These are phyloP conservation scores for Rhizopus stolonifer DNA, from an alignment of 371 early-diverging fungal species.

Conservation along the genomic window DNA sequence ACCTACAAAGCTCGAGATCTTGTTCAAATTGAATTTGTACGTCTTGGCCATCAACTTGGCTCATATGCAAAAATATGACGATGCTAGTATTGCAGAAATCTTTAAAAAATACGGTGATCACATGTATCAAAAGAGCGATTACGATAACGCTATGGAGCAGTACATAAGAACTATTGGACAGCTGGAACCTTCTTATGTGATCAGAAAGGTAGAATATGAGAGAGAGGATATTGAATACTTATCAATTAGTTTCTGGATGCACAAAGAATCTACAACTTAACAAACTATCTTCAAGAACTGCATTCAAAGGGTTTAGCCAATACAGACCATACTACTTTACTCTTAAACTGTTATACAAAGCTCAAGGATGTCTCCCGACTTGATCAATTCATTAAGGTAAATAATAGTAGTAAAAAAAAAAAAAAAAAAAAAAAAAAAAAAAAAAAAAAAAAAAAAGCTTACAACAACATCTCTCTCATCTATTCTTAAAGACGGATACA, in stretches of 20 bases:
- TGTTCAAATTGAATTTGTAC: slow-evolving; percentile 87
- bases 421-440: not conserved
- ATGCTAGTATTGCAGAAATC: slow-evolving; percentile 81
- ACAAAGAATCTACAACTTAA: slow-evolving; percentile 86
- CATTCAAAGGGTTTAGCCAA: slow-evolving; percentile 85
- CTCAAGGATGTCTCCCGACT: slow-evolving; percentile 80
- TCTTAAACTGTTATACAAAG: slow-evolving; percentile 97
- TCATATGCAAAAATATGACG: slow-evolving; percentile 71
- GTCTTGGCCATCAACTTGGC: slow-evolving; percentile 83
- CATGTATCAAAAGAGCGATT: slow-evolving; percentile 79
- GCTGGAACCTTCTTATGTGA: slow-evolving; percentile 94
- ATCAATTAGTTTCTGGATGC: slow-evolving; percentile 79
- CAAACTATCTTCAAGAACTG: slow-evolving; percentile 85
- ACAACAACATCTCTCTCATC: too few species aligned
- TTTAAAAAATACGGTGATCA: slow-evolving; percentile 92
- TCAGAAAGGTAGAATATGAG: slow-evolving; percentile 69
- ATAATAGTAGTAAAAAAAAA: not conserved
- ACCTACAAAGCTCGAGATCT: slow-evolving; percentile 79
- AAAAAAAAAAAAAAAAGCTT: not conserved
- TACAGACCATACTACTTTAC: slow-evolving; percentile 89
- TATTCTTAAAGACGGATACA: slow-evolving; percentile 62
- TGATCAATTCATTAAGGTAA: slow-evolving; percentile 83
- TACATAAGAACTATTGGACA: slow-evolving; percentile 90
- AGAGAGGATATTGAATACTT: not conserved
- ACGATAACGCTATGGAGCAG: slow-evolving; percentile 88